Percentiles rank a stretch among this genome's conserved stretches.
These are phyloP conservation scores for Xylaria intraflava DNA, from an alignment of 495 filamentous ascomycete genomes.

Conservation along the genomic window DNA sequence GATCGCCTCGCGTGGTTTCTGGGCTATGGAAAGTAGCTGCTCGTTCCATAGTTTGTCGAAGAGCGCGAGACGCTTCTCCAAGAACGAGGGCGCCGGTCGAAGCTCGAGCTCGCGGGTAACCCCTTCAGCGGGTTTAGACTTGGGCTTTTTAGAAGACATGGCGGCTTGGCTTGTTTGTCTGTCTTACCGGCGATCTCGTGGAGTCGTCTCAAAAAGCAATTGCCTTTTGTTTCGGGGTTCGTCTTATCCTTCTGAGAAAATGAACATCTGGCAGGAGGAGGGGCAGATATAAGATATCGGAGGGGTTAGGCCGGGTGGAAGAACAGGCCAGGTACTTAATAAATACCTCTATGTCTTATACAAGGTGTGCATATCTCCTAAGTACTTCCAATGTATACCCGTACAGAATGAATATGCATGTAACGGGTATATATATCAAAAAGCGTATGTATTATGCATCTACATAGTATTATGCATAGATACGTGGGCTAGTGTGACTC, in stretches of 20 bases:
- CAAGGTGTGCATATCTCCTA: too few relatives aligned
- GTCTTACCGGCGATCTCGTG: not conserved
- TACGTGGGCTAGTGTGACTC: too few relatives aligned
- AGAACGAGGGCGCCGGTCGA: constrained; percentile 65
- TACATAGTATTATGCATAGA: too few relatives aligned
- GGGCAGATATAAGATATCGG: not conserved
- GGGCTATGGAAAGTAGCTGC: constrained; percentile 64
- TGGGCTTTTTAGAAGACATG: constrained; percentile 36
- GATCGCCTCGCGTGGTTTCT: constrained; percentile 60
- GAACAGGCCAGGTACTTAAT: too few relatives aligned
- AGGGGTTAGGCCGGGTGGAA: not conserved
- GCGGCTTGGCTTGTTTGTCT: not conserved
- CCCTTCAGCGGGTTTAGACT: constrained; percentile 32
- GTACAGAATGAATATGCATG: not conserved
- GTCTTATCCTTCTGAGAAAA: not conserved
- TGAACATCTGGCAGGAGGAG: not conserved
- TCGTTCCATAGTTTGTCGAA: constrained; percentile 84
- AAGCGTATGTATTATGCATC: too few relatives aligned
- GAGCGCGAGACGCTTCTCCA: constrained; percentile 73
- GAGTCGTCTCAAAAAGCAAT: not conserved
- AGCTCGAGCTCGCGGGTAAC: constrained; percentile 47
- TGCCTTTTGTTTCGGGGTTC: not conserved
- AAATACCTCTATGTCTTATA: too few relatives aligned
- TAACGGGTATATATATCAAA: too few relatives aligned
- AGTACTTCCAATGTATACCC: too few relatives aligned